Evolutionary conservation across 192 early-diverging fungal species (phyloP), one percentile per base, ranked within the genome.

Genomic region (Mortierella antarctica): DNA sequence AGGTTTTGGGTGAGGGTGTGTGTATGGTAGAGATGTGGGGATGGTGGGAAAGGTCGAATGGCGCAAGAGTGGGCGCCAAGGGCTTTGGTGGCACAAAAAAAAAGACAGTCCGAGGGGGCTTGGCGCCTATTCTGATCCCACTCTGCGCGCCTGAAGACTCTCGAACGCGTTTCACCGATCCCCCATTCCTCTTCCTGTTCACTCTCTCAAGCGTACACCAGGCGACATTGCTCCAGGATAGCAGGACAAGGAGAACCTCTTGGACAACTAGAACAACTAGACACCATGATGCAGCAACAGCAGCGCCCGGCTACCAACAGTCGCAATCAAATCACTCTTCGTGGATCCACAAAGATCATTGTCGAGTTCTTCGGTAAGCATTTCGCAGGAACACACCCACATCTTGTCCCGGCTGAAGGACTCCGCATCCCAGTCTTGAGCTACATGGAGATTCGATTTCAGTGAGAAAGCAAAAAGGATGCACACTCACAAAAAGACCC

Each of bases 321-420:
- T 42, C 60, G 81, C 39, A 62, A 72, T 66, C 89, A 86, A 42
- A 95, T 97, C 79, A 93, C 92, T 3, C 86, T 97, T n/a, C 83
- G 89, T 49, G 96, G 96, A 10, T 96, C 95, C 6, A 92, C 95
- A 6, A 88, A 88, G 46, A 92, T 95, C 49, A 92, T 97, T 11
- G 87, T 92, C 31, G 94, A 96, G 86, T 97, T 96, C 83, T 97
- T 97, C 85, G 93, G 93, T 92, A 84, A 68, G 89, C 85, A 85
- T 62, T 62, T 17, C 57, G 18, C 31, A 39, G 13, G 15, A 6
- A 47, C 54, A 7, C 54, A 23, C 21, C 40, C 57, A 23, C 1
- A 31, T 31, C 31, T 31, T 31, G 31, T 49, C 49, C 49, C 17
- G 49, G 11, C 49, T 50, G 2, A 14, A 50, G 12, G 49, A 50